phyloP scores from a whole-genome alignment of 352 stramenopile genomes.

The Phytophthora hybrid region DNA sequence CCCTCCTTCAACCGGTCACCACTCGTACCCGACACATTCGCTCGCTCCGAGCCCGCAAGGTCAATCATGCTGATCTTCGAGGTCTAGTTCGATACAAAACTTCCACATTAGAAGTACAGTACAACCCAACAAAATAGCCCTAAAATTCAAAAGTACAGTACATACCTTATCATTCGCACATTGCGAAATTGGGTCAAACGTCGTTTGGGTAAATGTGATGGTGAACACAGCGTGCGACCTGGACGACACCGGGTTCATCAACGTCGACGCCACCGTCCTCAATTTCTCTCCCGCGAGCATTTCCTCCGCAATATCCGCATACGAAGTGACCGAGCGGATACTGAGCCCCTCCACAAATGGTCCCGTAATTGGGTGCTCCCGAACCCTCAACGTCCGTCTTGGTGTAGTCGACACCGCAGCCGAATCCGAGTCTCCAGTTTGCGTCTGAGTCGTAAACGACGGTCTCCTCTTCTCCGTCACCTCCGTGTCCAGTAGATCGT shows the following conservation, averaged over 20 bases:
- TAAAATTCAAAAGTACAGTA: not conserved
- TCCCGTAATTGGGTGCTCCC: slow-evolving; percentile 84
- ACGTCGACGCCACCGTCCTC: slow-evolving; percentile 93
- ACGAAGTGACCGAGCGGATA: slow-evolving; percentile 70
- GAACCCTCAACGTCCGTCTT: slow-evolving; percentile 64
- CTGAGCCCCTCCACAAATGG: slow-evolving; percentile 88
- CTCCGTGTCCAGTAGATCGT: slow-evolving; percentile 73
- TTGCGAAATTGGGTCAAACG: slow-evolving; percentile 66
- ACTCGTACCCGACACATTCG: slow-evolving; percentile 80
- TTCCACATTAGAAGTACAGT: not conserved
- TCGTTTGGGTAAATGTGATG: slow-evolving; percentile 92
- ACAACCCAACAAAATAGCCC: not conserved
- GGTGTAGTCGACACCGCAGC: not conserved
- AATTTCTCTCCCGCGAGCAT: slow-evolving; percentile 94
- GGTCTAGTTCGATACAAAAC: slow-evolving; percentile 41
- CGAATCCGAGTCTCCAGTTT: slow-evolving; percentile 12
- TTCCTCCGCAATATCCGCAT: slow-evolving; percentile 83
- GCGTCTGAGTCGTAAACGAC: slow-evolving; percentile 40
- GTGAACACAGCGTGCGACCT: slow-evolving; percentile 98
- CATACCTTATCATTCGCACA: slow-evolving; percentile 72
- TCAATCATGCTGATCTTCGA: slow-evolving; percentile 92
- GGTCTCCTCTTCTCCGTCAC: slow-evolving; percentile 29
- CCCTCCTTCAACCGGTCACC: slow-evolving; percentile 92
- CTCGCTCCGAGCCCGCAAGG: slow-evolving; percentile 83
- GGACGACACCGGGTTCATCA: slow-evolving; percentile 97